Conservation (phyloP, 1,284 basidiomycete species). For the Ganoderma boninense region DNA sequence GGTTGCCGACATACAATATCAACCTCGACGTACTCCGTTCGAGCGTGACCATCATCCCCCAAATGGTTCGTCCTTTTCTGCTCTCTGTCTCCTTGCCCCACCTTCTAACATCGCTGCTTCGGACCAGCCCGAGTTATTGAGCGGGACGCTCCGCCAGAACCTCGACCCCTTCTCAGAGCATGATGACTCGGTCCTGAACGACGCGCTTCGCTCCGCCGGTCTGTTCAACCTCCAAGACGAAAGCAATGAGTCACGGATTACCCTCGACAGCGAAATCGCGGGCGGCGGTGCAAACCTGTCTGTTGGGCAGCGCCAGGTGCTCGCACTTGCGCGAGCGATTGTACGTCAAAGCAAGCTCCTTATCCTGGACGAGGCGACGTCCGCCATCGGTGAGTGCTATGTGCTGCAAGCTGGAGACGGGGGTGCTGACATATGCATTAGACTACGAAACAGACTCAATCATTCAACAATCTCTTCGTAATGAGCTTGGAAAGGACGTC, state of each 20-base stretch:
- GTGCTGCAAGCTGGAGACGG: background rate
- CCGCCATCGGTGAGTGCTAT: conserved; percentile 33
- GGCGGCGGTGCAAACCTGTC: conserved; percentile 69
- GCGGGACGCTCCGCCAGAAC: conserved; percentile 65
- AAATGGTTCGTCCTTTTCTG: conserved; percentile 32
- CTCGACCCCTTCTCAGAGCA: conserved; percentile 79
- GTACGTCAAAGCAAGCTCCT: conserved; percentile 67
- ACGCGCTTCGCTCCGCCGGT: conserved; percentile 53
- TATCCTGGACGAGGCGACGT: conserved; percentile 64
- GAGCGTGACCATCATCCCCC: conserved; percentile 57
- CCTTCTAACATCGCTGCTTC: background rate
- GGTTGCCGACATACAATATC: conserved; percentile 45
- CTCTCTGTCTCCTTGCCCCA: too few species aligned
- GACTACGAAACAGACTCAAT: conserved; percentile 67
- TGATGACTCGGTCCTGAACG: conserved; percentile 72
- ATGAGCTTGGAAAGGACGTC: conserved; percentile 59
- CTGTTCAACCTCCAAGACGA: conserved; percentile 61
- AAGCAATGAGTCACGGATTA: conserved; percentile 56
- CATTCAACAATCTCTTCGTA: conserved; percentile 65
- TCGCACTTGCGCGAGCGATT: conserved; percentile 69
- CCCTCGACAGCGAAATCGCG: conserved; percentile 62
- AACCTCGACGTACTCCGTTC: conserved; percentile 68
- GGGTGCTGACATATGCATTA: background rate
- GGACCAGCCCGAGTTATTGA: conserved; percentile 68
- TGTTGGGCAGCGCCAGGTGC: conserved; percentile 65